Percentiles rank a stretch among this genome's conserved stretches.
Conservation (phyloP, 2,329 filamentous ascomycete species). For the Hypomyces perniciosus region DNA sequence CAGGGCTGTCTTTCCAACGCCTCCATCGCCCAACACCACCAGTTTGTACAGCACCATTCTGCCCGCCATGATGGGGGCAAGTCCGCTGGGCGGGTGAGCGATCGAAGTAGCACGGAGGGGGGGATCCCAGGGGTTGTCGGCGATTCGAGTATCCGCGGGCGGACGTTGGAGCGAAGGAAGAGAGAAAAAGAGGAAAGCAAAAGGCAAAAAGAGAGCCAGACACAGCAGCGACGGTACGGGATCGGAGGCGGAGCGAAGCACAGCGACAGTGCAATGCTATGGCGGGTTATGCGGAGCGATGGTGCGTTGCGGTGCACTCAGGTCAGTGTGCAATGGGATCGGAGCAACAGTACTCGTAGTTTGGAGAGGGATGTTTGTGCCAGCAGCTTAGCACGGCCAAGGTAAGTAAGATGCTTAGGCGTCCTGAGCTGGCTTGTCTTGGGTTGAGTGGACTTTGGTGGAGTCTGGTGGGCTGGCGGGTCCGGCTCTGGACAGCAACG, state of each 20-base stretch:
- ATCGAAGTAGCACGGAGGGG: conserved; percentile 12
- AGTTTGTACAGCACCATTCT: conserved; percentile 96
- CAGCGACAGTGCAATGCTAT: conserved; percentile 3
- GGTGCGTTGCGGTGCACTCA: conserved; percentile 1
- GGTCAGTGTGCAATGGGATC: conserved; percentile 8
- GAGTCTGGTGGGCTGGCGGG: conserved; percentile 11
- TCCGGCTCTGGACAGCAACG: conserved; percentile 6
- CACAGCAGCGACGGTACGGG: neutral
- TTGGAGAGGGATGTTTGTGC: conserved; percentile 12
- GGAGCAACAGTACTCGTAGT: neutral
- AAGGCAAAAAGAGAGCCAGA: neutral
- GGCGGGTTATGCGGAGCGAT: conserved; percentile 4
- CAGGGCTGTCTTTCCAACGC: conserved; percentile 88
- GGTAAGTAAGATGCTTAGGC: conserved; percentile 9
- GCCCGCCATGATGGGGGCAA: conserved; percentile 61
- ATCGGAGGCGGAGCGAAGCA: neutral
- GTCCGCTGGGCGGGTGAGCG: conserved; percentile 16
- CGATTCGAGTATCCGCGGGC: conserved; percentile 1
- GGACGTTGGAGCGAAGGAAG: neutral
- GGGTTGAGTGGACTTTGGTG: conserved; percentile 11
- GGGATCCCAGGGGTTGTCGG: conserved; percentile 6
- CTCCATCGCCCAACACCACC: conserved; percentile 90
- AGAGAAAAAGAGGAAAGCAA: neutral
- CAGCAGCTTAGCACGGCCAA: conserved; percentile 9
- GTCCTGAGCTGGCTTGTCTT: conserved; percentile 2